A percentile compares a stretch with the other conserved stretches of the same genome.
phyloP scores from a whole-genome alignment of 2,329 filamentous ascomycete genomes.

The Trichoderma sp. region DNA sequence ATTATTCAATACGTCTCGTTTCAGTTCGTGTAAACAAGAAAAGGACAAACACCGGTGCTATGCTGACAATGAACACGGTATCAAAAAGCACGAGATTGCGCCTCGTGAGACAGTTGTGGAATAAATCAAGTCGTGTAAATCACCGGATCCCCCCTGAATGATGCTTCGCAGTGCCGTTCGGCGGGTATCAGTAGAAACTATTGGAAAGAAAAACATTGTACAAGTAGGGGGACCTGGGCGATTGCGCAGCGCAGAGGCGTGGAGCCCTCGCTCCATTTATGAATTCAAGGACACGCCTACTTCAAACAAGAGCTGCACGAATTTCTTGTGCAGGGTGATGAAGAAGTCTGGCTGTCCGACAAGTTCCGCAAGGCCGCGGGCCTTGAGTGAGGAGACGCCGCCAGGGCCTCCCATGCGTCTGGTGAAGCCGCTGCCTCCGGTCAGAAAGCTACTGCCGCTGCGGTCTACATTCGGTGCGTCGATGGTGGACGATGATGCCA shows the following conservation, averaged over 20 bases:
- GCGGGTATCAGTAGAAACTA: conserved; percentile 17
- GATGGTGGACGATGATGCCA: conserved; percentile 28
- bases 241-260: neutral
- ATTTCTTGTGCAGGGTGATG: conserved; percentile 61
- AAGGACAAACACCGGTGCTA: conserved; percentile 23
- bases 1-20: conserved; percentile 24
- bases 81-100: neutral
- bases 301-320: conserved; percentile 61
- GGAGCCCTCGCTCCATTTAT: conserved; percentile 27
- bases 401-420: conserved; percentile 57
- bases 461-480: conserved; percentile 37
- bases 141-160: neutral
- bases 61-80: conserved; percentile 21
- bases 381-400: conserved; percentile 53
- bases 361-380: conserved; percentile 62
- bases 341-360: conserved; percentile 67
- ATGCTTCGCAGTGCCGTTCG: conserved; percentile 15
- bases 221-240: neutral
- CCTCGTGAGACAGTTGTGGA: neutral
- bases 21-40: conserved; percentile 4
- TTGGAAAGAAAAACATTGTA: neutral
- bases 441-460: conserved; percentile 54
- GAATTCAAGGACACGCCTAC: conserved; percentile 53
- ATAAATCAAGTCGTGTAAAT: neutral
- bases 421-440: conserved; percentile 54